Percentiles rank a stretch among this genome's conserved stretches.
Conservation (phyloP, 306 rosid species). For the Pyrus pyrifolia region DNA sequence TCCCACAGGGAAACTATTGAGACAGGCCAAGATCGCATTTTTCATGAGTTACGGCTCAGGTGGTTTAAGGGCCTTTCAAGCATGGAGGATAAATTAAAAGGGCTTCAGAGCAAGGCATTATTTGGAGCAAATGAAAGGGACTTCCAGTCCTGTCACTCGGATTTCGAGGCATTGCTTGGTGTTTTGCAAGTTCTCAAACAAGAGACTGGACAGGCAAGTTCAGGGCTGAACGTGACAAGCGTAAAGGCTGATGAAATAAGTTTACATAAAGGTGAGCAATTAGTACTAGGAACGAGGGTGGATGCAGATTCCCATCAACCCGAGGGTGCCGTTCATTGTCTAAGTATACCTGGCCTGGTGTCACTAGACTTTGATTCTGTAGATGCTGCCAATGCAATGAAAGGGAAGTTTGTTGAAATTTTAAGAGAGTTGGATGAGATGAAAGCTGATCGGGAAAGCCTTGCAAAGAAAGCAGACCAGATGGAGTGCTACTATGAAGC, state of each 20-base stretch:
- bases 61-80: slow-evolving; percentile 60
- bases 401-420: slow-evolving; percentile 67
- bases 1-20: slow-evolving; percentile 32
- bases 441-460: slow-evolving; percentile 76
- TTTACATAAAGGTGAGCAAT: slow-evolving; percentile 38
- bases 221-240: slow-evolving; percentile 27
- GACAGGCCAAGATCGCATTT: slow-evolving; percentile 32
- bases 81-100: slow-evolving; percentile 78
- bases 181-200: slow-evolving; percentile 63
- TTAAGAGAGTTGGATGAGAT: slow-evolving; percentile 73
- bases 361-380: slow-evolving; percentile 53
- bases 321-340: slow-evolving; percentile 49
- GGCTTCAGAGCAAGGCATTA: slow-evolving; percentile 53
- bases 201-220: slow-evolving; percentile 48
- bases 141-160: slow-evolving; percentile 47
- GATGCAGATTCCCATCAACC: slow-evolving; percentile 61
- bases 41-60: slow-evolving; percentile 49
- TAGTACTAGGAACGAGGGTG: slow-evolving; percentile 54
- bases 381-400: slow-evolving; percentile 66
- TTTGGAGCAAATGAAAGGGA: slow-evolving; percentile 68
- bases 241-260: slow-evolving; percentile 32
- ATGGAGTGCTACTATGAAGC: slow-evolving; percentile 99
- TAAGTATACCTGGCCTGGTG: slow-evolving; percentile 47
- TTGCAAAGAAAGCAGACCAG: slow-evolving; percentile 87
- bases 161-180: slow-evolving; percentile 55